Percentiles rank a stretch among this genome's conserved stretches.
Evolutionary conservation across 108 stramenopile species (phyloP).

Genomic region (Cyclotella distinguenda): DNA sequence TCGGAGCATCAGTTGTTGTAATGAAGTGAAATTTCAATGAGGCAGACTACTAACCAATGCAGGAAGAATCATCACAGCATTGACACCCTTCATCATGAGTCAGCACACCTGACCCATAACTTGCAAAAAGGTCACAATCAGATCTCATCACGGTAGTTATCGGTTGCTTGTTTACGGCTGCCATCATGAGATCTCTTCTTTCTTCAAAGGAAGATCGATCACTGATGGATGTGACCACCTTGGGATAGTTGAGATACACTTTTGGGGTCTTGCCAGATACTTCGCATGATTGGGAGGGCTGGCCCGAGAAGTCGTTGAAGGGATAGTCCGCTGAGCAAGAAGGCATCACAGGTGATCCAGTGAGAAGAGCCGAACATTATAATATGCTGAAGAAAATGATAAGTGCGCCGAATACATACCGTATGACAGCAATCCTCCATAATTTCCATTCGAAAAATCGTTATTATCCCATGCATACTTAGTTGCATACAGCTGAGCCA

Average conservation of each 20-base stretch:
- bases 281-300: conserved; percentile 29
- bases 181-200: conserved; percentile 46
- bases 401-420: no score
- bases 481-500: conserved; percentile 1
- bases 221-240: conserved; percentile 32
- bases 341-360: no score
- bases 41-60: no score
- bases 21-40: no score
- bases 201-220: conserved; percentile 43
- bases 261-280: conserved; percentile 12
- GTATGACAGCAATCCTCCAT: conserved; percentile 42
- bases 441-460: conserved; percentile 29
- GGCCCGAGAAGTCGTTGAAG: conserved; percentile 45
- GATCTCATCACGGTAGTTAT: conserved; percentile 54
- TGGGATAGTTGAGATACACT: conserved; percentile 27
- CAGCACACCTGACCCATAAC: conserved; percentile 78
- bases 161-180: conserved; percentile 49
- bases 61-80: conserved; percentile 39
- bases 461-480: conserved; percentile 28
- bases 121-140: conserved; percentile 57
- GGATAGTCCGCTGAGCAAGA: conserved; percentile 52
- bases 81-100: conserved; percentile 67
- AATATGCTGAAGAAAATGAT: no score
- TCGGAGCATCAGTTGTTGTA: no score
- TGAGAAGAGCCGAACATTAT: no score